phyloP scores from a whole-genome alignment of 2,329 filamentous ascomycete species.

The Teratosphaeriaceae sp. region DNA sequence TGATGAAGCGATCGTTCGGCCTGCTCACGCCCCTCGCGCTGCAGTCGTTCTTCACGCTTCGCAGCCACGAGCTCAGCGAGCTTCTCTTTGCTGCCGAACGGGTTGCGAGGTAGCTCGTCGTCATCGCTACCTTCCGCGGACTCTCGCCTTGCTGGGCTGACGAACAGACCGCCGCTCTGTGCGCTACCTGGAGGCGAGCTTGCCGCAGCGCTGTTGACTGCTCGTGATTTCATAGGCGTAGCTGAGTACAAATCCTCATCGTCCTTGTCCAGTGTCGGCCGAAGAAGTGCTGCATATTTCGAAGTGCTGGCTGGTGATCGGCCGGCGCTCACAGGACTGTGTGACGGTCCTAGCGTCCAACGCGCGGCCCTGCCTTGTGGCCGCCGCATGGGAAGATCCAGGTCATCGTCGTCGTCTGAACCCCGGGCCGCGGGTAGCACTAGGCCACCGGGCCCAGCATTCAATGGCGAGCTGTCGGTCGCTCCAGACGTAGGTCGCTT shows the following conservation, averaged over 20 bases:
- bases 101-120: constrained; percentile 18
- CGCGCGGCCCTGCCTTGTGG: constrained; percentile 24
- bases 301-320: neutral
- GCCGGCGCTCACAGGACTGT: neutral
- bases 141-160: constrained; percentile 26
- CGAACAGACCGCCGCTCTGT: constrained; percentile 19
- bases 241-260: constrained; percentile 27
- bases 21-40: constrained; percentile 12
- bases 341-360: constrained; percentile 21
- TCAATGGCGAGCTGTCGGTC: neutral
- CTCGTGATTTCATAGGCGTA: constrained; percentile 15
- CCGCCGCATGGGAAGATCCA: constrained; percentile 11
- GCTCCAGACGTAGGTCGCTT: neutral
- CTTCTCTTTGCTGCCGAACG: constrained; percentile 18
- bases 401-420: constrained; percentile 14
- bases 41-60: constrained; percentile 25
- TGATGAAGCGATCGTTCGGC: neutral
- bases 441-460: neutral
- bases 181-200: constrained; percentile 12
- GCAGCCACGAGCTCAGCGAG: constrained; percentile 26
- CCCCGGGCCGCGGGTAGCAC: constrained; percentile 3
- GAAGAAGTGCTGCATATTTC: constrained; percentile 4
- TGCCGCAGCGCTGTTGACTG: constrained; percentile 9
- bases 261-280: neutral
- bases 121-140: constrained; percentile 14